Conservation (phyloP, 495 filamentous ascomycete genomes). For the Podospora sp. region DNA sequence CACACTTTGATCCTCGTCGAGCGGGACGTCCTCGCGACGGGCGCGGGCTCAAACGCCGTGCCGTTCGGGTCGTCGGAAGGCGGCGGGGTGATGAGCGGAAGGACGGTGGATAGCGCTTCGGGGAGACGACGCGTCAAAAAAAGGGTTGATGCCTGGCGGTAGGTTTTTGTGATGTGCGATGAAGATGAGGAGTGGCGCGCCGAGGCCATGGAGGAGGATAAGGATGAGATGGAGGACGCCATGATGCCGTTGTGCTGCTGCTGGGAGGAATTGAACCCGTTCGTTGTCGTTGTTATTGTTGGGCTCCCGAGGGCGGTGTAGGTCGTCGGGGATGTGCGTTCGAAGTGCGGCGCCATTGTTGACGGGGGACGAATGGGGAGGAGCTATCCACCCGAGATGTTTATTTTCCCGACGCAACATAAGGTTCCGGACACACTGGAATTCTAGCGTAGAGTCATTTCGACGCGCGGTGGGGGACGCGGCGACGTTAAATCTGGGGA, state of each 20-base stretch:
- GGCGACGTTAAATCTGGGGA: conserved; percentile 10
- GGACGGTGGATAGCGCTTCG: conserved; percentile 80
- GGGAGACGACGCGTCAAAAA: conserved; percentile 90
- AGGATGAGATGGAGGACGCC: conserved; percentile 50
- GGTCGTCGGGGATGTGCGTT: conserved; percentile 37
- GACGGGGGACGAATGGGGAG: not conserved
- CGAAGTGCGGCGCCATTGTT: conserved; percentile 36
- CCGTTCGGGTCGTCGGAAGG: conserved; percentile 38
- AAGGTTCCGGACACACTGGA: not conserved
- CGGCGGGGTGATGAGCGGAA: conserved; percentile 69
- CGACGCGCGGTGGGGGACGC: conserved; percentile 4
- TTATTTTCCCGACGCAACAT: not conserved
- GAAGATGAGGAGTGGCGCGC: conserved; percentile 56
- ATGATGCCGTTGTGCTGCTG: conserved; percentile 29
- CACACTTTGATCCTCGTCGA: conserved; percentile 90
- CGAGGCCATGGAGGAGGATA: conserved; percentile 51
- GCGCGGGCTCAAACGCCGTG: conserved; percentile 55
- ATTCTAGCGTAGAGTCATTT: conserved; percentile 14
- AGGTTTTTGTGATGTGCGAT: conserved; percentile 75
- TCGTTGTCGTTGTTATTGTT: conserved; percentile 31
- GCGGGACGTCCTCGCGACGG: conserved; percentile 71
- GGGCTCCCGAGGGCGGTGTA: conserved; percentile 33
- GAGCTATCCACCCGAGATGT: not conserved
- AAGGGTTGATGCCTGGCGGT: conserved; percentile 85
- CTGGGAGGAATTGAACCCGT: conserved; percentile 29